A percentile compares a stretch with the other conserved stretches of the same genome.
phyloP scores from a whole-genome alignment of 2,329 filamentous ascomycete species.

The Pseudocercospora pini-densiflorae region DNA sequence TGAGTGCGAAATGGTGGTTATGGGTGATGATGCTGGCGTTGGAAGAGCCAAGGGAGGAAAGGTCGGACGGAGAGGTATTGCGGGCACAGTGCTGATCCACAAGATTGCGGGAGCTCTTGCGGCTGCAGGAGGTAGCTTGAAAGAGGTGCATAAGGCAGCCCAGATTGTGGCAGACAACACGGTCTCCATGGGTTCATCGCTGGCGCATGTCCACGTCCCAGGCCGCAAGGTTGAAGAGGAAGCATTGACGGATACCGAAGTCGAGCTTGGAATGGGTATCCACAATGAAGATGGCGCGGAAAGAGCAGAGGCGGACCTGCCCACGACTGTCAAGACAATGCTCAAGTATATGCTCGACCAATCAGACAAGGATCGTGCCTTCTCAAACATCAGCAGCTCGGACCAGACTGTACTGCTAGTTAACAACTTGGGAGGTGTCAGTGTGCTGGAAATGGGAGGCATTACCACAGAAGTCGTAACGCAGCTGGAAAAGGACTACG shows the following conservation, averaged over 20 bases:
- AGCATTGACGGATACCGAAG: conserved; percentile 62
- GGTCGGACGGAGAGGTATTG: conserved; percentile 87
- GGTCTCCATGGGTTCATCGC: conserved; percentile 81
- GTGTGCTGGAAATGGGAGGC: conserved; percentile 71
- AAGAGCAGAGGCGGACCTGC: conserved; percentile 47
- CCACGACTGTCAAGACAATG: conserved; percentile 61
- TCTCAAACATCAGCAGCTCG: conserved; percentile 63
- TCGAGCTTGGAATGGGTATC: conserved; percentile 75
- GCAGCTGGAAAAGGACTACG: conserved; percentile 63
- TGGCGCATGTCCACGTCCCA: conserved; percentile 93
- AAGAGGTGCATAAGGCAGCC: conserved; percentile 74
- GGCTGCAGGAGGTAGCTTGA: conserved; percentile 64
- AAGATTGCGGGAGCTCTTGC: conserved; percentile 88
- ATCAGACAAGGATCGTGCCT: conserved; percentile 71
- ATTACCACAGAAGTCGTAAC: conserved; percentile 70
- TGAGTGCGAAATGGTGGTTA: conserved; percentile 84
- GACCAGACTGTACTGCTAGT: conserved; percentile 71
- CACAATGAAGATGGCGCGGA: conserved; percentile 62
- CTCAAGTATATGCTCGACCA: conserved; percentile 66
- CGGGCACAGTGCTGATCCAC: conserved; percentile 86
- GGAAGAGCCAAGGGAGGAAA: conserved; percentile 83
- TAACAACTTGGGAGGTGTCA: conserved; percentile 78
- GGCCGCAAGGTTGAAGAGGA: conserved; percentile 66
- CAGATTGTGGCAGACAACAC: conserved; percentile 74
- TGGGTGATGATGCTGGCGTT: conserved; percentile 91